These are phyloP conservation scores for Skeletonema costatum DNA, from an alignment of 108 stramenopile species.

Conservation along the genomic window DNA sequence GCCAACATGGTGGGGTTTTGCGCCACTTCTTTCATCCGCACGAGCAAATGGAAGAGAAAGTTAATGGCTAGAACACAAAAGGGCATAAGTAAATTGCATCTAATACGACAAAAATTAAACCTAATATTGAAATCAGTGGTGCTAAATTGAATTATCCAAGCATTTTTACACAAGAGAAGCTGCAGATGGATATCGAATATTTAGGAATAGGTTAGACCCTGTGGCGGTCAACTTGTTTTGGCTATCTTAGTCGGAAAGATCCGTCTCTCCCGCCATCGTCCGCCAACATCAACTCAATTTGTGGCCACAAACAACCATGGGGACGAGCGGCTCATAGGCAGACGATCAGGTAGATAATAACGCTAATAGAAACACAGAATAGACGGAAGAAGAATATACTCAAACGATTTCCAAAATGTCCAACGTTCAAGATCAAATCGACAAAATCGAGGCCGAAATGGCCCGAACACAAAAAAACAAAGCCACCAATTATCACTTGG, in stretches of 20 bases:
- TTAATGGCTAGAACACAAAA: background rate
- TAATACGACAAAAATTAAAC: background rate
- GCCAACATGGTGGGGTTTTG: background rate
- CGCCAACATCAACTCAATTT: background rate
- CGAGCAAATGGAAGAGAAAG: background rate
- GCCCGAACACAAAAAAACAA: constrained; percentile 92
- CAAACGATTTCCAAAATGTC: background rate
- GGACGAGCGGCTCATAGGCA: background rate
- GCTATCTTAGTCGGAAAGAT: too few species aligned
- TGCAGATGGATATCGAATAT: background rate
- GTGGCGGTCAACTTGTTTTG: background rate
- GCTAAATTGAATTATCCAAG: background rate
- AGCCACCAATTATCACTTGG: constrained; percentile 88
- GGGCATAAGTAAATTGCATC: background rate
- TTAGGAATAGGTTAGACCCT: background rate
- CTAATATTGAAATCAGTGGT: background rate
- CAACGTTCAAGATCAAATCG: constrained; percentile 7
- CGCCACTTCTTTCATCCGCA: background rate
- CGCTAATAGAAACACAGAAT: background rate
- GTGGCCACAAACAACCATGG: background rate
- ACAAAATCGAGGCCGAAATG: constrained; percentile 97
- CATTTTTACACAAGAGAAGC: background rate
- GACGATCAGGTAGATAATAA: background rate
- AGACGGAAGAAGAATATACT: background rate
- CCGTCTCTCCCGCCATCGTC: background rate